phyloP scores from a whole-genome alignment of 2,329 filamentous ascomycete species.

The Trichoderma pleuroti region DNA sequence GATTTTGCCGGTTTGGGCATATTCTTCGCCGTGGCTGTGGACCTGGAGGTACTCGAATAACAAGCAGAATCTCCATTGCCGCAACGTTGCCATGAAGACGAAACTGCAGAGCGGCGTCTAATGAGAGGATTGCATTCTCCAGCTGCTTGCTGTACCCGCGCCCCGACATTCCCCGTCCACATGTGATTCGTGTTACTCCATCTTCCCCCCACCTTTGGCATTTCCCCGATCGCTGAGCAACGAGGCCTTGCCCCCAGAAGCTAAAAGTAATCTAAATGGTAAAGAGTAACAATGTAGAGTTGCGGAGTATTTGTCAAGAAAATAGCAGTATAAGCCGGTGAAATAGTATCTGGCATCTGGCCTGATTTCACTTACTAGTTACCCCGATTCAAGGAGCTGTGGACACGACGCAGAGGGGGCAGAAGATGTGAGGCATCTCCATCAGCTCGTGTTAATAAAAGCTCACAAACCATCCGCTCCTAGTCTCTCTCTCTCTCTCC shows the following conservation, averaged over 20 bases:
- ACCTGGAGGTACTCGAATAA: background rate
- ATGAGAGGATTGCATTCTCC: background rate
- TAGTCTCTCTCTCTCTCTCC: background rate
- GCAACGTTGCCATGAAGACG: background rate
- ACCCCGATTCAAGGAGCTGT: background rate
- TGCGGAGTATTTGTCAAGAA: background rate
- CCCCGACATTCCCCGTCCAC: background rate
- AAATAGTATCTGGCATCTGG: background rate
- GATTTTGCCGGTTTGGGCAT: background rate
- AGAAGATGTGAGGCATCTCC: background rate
- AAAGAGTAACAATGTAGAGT: background rate
- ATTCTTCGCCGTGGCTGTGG: background rate
- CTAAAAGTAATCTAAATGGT: background rate
- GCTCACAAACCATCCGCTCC: background rate
- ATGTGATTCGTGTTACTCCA: background rate
- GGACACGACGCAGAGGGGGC: background rate
- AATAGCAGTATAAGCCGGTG: background rate
- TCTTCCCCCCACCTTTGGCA: background rate
- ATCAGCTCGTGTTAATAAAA: conserved; percentile 6
- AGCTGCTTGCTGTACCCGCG: background rate
- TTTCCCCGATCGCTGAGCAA: background rate
- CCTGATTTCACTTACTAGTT: background rate
- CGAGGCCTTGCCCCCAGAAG: background rate
- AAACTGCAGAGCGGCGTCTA: background rate
- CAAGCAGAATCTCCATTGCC: background rate